Percentiles rank a stretch among this genome's conserved stretches.
Conservation (phyloP, 1,139 yeast genomes). For the Waltiozyma sp. region DNA sequence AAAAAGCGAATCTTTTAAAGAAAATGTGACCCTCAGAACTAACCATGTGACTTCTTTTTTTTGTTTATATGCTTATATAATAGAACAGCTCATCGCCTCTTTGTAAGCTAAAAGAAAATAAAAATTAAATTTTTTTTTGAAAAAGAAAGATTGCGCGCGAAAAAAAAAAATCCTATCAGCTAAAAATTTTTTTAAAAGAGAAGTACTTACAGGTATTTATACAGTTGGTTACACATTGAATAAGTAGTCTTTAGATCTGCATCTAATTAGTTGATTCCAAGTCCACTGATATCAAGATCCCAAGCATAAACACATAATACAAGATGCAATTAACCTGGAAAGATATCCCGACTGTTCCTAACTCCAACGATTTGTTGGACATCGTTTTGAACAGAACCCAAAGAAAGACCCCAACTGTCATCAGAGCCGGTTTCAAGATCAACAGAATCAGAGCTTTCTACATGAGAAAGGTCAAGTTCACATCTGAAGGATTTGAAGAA, state of each 20-base stretch:
- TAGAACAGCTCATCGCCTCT: not conserved
- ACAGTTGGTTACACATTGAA: not conserved
- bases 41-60: no score
- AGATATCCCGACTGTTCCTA: slow-evolving; percentile 92
- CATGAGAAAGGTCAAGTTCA: slow-evolving; percentile 93
- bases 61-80: no score
- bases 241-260: not conserved
- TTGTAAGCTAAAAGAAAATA: no score
- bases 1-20: no score
- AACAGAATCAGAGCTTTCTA: slow-evolving; percentile 96
- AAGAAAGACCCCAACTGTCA: slow-evolving; percentile 96
- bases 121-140: no score
- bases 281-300: not conserved
- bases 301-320: not conserved
- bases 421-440: slow-evolving; percentile 92
- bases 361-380: slow-evolving; percentile 86
- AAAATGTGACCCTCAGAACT: no score
- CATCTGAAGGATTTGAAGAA: slow-evolving; percentile 92
- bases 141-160: not conserved
- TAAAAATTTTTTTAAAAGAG: not conserved
- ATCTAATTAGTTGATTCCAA: not conserved
- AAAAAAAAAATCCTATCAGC: not conserved
- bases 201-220: not conserved
- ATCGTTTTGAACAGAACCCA: slow-evolving; percentile 95
- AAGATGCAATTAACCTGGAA: slow-evolving; percentile 95